A percentile compares a stretch with the other conserved stretches of the same genome.
Evolutionary conservation across 1,284 basidiomycete species (phyloP).

Genomic region (Entoloma clypeatum): DNA sequence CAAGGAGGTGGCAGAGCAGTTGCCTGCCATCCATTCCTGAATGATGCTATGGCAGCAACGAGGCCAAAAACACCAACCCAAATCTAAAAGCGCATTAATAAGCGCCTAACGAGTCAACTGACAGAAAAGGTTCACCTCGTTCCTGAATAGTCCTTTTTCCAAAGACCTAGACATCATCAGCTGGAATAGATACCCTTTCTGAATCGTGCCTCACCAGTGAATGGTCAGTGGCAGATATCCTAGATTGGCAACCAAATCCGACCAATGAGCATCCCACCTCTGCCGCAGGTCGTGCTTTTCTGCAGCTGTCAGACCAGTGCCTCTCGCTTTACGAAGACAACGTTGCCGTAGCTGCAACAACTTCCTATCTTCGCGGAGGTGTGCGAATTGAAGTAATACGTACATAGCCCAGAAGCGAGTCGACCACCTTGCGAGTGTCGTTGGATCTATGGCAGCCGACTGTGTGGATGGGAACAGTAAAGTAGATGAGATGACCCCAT

Average conservation of each 20-base stretch:
- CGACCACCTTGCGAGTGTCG: constrained; percentile 59
- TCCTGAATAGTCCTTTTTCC: constrained; percentile 59
- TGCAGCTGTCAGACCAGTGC: constrained; percentile 37
- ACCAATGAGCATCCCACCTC: constrained; percentile 68
- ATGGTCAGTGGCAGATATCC: constrained; percentile 78
- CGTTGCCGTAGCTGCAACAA: constrained; percentile 52
- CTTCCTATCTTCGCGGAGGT: constrained; percentile 64
- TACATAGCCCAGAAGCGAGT: constrained; percentile 76
- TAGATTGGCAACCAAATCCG: constrained; percentile 70
- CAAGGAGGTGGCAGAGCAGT: constrained; percentile 55
- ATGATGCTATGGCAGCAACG: constrained; percentile 59
- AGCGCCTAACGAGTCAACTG: constrained; percentile 1
- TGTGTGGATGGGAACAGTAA: constrained; percentile 39
- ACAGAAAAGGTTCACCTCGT: constrained; percentile 45
- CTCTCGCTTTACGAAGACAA: constrained; percentile 55
- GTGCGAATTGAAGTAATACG: constrained; percentile 67
- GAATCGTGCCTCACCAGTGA: constrained; percentile 63
- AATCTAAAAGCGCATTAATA: constrained; percentile 34
- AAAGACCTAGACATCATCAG: constrained; percentile 51
- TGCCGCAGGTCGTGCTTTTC: constrained; percentile 57
- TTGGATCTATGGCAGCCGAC: constrained; percentile 42
- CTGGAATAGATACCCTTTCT: background rate
- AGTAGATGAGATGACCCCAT: constrained; percentile 57
- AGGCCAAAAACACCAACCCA: constrained; percentile 64
- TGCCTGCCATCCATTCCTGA: constrained; percentile 73